Evolutionary conservation across 2,329 filamentous ascomycete genomes (phyloP).

Genomic region (Monosporascus cannonballus): DNA sequence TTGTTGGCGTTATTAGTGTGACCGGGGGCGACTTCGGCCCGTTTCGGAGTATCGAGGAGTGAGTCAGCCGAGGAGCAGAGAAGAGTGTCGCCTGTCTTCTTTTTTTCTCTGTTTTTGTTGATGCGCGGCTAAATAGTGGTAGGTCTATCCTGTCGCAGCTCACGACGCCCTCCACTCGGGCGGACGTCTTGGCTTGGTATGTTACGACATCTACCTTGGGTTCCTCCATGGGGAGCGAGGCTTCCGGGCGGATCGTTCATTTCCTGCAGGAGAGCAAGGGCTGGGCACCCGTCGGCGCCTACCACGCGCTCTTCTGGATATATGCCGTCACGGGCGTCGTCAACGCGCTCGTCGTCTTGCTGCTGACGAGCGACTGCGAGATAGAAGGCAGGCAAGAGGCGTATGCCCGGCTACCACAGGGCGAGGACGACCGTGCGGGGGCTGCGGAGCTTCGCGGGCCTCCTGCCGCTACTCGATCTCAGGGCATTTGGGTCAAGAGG

Average conservation of each 20-base stretch:
- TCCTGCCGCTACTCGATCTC: slow-evolving; percentile 1
- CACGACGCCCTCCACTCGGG: slow-evolving; percentile 45
- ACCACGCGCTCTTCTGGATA: slow-evolving; percentile 53
- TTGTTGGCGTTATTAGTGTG: slow-evolving; percentile 56
- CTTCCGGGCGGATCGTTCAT: slow-evolving; percentile 45
- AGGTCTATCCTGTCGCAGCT: slow-evolving; percentile 54
- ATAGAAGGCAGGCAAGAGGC: slow-evolving; percentile 24
- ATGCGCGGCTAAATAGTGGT: not conserved
- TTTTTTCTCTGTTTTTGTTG: not conserved
- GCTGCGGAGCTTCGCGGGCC: slow-evolving; percentile 1
- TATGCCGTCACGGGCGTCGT: slow-evolving; percentile 50
- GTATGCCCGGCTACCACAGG: slow-evolving; percentile 15
- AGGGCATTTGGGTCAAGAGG: slow-evolving; percentile 7
- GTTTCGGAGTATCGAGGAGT: slow-evolving; percentile 61
- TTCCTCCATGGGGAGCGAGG: slow-evolving; percentile 46
- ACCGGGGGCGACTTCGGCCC: slow-evolving; percentile 62
- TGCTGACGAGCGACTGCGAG: slow-evolving; percentile 47
- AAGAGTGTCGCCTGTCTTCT: not conserved
- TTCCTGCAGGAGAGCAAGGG: slow-evolving; percentile 35
- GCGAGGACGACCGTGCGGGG: slow-evolving; percentile 3
- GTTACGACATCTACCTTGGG: slow-evolving; percentile 51
- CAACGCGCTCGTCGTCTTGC: slow-evolving; percentile 39
- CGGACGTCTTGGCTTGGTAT: slow-evolving; percentile 64
- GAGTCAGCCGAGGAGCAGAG: slow-evolving; percentile 1
- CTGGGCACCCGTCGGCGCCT: slow-evolving; percentile 45